A percentile compares a stretch with the other conserved stretches of the same genome.
Conservation (phyloP, 805 yeast genomes). For the Kregervanrija delftensis region DNA sequence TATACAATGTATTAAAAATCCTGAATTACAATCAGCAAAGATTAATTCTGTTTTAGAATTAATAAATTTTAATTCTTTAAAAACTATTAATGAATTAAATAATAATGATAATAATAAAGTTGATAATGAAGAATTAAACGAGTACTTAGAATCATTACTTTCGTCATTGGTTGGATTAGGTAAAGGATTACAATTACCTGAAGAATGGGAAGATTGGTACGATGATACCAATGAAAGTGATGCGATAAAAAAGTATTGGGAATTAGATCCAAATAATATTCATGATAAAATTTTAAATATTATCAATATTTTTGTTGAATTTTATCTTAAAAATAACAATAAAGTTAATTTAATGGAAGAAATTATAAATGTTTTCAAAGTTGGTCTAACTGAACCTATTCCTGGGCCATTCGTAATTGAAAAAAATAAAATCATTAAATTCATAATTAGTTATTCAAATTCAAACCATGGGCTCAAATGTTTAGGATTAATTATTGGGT, state of each 20-base stretch:
- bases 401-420: constrained; percentile 63
- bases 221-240: constrained; percentile 25
- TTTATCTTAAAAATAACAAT: constrained; percentile 29
- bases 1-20: constrained; percentile 46
- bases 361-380: constrained; percentile 53
- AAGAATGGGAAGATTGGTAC: constrained; percentile 38
- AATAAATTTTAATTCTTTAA: constrained; percentile 15
- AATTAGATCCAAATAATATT: constrained; percentile 37
- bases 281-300: constrained; percentile 35
- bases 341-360: constrained; percentile 53
- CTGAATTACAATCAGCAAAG: constrained; percentile 33
- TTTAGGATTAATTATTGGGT: constrained; percentile 18
- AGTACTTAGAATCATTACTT: constrained; percentile 50
- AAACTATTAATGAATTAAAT: constrained; percentile 9
- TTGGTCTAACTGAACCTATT: constrained; percentile 56
- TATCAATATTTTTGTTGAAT: constrained; percentile 36
- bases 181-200: constrained; percentile 57
- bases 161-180: constrained; percentile 66
- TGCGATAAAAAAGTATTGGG: constrained; percentile 38
- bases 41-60: constrained; percentile 18
- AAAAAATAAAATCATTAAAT: constrained; percentile 33
- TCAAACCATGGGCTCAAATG: too few relatives aligned
- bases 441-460: constrained; percentile 27
- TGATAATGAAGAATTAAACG: constrained; percentile 24
- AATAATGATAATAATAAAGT: not conserved